Percentiles rank a stretch among this genome's conserved stretches.
Conservation (phyloP, 2,329 filamentous ascomycete genomes). For the Calonectria hawksworthii region DNA sequence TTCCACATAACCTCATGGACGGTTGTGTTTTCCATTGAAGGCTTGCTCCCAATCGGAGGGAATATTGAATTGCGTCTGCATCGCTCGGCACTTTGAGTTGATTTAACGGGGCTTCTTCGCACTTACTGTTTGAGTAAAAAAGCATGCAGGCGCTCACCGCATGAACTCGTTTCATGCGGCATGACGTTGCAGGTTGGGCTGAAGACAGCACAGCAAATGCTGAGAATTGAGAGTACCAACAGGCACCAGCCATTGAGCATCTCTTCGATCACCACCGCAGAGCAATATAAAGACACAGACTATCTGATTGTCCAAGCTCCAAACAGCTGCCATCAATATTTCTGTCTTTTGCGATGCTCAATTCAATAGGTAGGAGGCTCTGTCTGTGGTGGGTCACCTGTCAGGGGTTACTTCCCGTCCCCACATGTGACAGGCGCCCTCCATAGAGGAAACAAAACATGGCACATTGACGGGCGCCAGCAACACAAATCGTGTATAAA, state of each 20-base stretch:
- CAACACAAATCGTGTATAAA: neutral
- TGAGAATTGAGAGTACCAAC: neutral
- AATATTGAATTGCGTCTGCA: neutral
- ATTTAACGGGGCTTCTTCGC: neutral
- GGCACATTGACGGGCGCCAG: neutral
- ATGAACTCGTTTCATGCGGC: slow-evolving; percentile 13
- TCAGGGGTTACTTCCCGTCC: neutral
- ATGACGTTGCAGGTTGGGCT: neutral
- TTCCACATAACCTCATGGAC: neutral
- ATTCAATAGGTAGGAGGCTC: slow-evolving; percentile 6
- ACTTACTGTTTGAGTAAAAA: neutral
- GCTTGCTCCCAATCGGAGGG: neutral
- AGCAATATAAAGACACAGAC: neutral
- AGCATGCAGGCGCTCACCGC: slow-evolving; percentile 1
- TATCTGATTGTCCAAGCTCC: neutral
- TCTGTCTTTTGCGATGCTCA: slow-evolving; percentile 7
- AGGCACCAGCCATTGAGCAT: neutral
- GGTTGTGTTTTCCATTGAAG: neutral
- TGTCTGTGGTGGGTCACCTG: slow-evolving; percentile 9
- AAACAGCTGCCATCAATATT: too few species aligned
- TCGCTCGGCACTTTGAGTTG: too few species aligned
- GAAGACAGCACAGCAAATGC: neutral
- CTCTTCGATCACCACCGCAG: too few species aligned
- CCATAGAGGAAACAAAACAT: slow-evolving; percentile 9
- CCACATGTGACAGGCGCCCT: slow-evolving; percentile 19